Conservation (phyloP, 2,329 filamentous ascomycete species). For the Claviceps sp. region DNA sequence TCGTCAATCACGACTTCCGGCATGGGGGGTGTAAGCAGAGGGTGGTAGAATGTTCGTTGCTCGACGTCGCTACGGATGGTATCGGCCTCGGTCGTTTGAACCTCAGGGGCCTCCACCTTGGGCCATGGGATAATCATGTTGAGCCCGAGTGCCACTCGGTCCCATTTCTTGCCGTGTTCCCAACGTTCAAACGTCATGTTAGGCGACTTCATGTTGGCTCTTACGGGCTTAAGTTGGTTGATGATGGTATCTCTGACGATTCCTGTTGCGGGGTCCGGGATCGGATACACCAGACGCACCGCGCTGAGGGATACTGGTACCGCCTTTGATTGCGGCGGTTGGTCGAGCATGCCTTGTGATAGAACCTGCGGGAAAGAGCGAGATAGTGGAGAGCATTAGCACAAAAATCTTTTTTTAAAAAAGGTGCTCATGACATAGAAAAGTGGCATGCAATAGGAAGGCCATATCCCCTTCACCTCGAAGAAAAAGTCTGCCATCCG, state of each 20-base stretch:
- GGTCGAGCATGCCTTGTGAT: conserved; percentile 17
- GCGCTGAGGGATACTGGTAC: conserved; percentile 51
- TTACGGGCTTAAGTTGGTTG: conserved; percentile 48
- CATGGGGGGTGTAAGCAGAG: conserved; percentile 64
- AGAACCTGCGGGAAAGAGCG: conserved; percentile 13
- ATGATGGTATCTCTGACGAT: conserved; percentile 61
- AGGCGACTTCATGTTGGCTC: conserved; percentile 31
- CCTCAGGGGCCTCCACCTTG: conserved; percentile 32
- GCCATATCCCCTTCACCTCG: no score
- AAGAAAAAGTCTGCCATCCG: neutral
- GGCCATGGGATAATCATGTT: conserved; percentile 71
- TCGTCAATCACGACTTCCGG: conserved; percentile 70
- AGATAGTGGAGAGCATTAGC: neutral
- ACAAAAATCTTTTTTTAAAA: neutral
- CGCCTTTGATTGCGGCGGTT: conserved; percentile 16
- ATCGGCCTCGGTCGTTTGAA: conserved; percentile 48
- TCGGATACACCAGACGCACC: conserved; percentile 69
- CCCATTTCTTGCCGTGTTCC: conserved; percentile 29
- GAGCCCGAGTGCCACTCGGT: conserved; percentile 54
- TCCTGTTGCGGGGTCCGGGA: conserved; percentile 53
- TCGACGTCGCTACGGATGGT: conserved; percentile 68
- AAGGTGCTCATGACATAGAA: neutral
- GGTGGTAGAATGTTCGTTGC: conserved; percentile 63
- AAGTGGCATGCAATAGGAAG: neutral
- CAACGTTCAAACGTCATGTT: conserved; percentile 29